A percentile compares a stretch with the other conserved stretches of the same genome.
Conservation (phyloP, 495 filamentous ascomycete species). For the Pyrenula massariospora region DNA sequence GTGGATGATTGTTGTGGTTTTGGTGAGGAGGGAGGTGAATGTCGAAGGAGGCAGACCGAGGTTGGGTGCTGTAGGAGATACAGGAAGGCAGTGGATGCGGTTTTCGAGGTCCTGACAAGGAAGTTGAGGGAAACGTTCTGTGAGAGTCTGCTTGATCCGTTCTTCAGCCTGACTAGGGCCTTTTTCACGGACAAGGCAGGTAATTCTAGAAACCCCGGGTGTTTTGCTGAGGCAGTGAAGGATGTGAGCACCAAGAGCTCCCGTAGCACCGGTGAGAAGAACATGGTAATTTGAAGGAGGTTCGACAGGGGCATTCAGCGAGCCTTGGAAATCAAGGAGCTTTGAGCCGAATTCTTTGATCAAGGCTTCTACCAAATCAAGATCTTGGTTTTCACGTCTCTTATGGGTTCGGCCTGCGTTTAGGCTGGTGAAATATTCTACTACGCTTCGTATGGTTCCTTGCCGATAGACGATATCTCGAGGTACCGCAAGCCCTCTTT, state of each 20-base stretch:
- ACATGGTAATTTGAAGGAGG: not conserved
- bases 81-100: slow-evolving; percentile 5
- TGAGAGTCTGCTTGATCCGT: slow-evolving; percentile 38
- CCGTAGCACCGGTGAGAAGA: slow-evolving; percentile 48
- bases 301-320: not conserved
- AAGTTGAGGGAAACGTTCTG: slow-evolving; percentile 4
- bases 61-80: slow-evolving; percentile 17
- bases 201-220: slow-evolving; percentile 24
- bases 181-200: slow-evolving; percentile 45
- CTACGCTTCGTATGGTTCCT: slow-evolving; percentile 25
- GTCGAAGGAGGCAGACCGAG: slow-evolving; percentile 30
- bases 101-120: slow-evolving; percentile 4
- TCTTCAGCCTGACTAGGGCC: slow-evolving; percentile 28
- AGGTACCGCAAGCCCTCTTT: slow-evolving; percentile 13
- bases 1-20: slow-evolving; percentile 43
- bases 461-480: slow-evolving; percentile 34
- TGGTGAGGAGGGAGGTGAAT: slow-evolving; percentile 24
- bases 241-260: slow-evolving; percentile 47
- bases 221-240: slow-evolving; percentile 27
- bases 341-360: slow-evolving; percentile 25
- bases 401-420: not conserved
- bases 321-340: slow-evolving; percentile 17
- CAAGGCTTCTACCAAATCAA: not conserved
- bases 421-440: slow-evolving; percentile 1
- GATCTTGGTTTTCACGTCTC: not conserved